phyloP scores from a whole-genome alignment of 768 basidiomycete species.

The Peribolospora kevripleyi region DNA sequence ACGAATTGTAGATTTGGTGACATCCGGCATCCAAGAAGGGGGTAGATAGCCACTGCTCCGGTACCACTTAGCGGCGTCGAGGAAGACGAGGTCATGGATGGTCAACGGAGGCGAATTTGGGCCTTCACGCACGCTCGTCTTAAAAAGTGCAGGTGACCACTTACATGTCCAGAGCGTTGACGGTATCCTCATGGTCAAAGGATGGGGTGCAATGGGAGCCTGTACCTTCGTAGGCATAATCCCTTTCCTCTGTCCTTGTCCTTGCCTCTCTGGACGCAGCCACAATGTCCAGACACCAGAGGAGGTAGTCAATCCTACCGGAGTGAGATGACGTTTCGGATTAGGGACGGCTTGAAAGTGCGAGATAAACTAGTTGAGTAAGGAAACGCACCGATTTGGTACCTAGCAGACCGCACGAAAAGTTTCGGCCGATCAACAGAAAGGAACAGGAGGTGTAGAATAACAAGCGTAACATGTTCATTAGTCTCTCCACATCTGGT shows the following conservation, averaged over 20 bases:
- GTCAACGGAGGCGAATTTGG: neutral
- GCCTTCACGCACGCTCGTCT: neutral
- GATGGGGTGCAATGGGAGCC: slow-evolving; percentile 14
- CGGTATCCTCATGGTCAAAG: slow-evolving; percentile 2
- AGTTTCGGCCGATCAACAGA: neutral
- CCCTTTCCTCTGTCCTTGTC: too few species aligned
- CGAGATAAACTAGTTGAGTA: neutral
- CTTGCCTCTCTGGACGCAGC: neutral
- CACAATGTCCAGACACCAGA: slow-evolving; percentile 53
- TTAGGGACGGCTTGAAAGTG: too few species aligned
- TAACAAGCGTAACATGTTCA: neutral
- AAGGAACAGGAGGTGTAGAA: neutral
- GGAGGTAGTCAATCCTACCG: slow-evolving; percentile 55
- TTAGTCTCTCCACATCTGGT: neutral
- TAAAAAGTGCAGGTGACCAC: slow-evolving; percentile 9
- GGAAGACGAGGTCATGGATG: neutral
- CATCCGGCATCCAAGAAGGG: slow-evolving; percentile 40
- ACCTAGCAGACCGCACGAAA: slow-evolving; percentile 24
- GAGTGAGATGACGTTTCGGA: neutral
- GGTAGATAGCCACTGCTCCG: slow-evolving; percentile 73
- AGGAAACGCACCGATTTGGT: slow-evolving; percentile 36
- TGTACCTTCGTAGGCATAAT: slow-evolving; percentile 11
- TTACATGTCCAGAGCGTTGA: slow-evolving; percentile 50
- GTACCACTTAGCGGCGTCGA: slow-evolving; percentile 33
- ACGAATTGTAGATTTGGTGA: slow-evolving; percentile 34